Percentiles rank a stretch among this genome's conserved stretches.
Conservation (phyloP, 768 basidiomycete genomes). For the Cyclocybe cylindracea region DNA sequence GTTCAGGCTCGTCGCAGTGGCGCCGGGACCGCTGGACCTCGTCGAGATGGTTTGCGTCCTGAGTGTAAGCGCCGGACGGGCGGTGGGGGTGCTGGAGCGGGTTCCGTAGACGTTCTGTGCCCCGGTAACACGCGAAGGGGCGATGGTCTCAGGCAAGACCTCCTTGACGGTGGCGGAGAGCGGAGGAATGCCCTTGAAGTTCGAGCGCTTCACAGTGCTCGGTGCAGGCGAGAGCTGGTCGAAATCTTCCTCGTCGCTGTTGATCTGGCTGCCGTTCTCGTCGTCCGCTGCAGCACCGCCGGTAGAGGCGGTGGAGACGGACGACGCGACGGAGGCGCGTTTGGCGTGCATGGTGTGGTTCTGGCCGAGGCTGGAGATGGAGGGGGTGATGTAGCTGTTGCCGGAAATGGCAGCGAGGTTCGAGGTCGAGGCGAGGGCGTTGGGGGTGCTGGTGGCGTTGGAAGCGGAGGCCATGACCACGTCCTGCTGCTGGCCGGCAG, state of each 20-base stretch:
- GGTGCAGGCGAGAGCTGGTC: conserved; percentile 29
- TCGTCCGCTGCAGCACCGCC: conserved; percentile 25
- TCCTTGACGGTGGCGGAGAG: conserved; percentile 44
- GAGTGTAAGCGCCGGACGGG: conserved; percentile 62
- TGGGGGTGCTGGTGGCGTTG: conserved; percentile 5
- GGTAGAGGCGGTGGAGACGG: conserved; percentile 14
- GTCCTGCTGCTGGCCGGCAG: conserved; percentile 32
- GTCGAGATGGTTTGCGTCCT: conserved; percentile 52
- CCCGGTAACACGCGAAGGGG: conserved; percentile 59
- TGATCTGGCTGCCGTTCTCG: conserved; percentile 28
- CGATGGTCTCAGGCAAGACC: conserved; percentile 51
- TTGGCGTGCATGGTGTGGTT: too few species aligned
- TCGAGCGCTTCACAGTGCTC: conserved; percentile 29
- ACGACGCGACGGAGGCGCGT: conserved; percentile 11
- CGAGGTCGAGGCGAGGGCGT: conserved; percentile 1
- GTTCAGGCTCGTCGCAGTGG: conserved; percentile 62
- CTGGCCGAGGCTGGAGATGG: conserved; percentile 4
- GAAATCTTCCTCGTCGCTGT: conserved; percentile 36
- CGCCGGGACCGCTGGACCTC: conserved; percentile 61
- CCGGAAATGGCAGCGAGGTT: conserved; percentile 1
- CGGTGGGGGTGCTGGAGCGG: conserved; percentile 41
- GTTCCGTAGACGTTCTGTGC: conserved; percentile 39
- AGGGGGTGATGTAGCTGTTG: conserved; percentile 1
- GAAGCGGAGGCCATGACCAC: conserved; percentile 27
- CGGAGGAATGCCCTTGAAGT: conserved; percentile 32